A percentile compares a stretch with the other conserved stretches of the same genome.
Conservation (phyloP, 1,139 yeast genomes). For the Lodderomyces elongisporus region DNA sequence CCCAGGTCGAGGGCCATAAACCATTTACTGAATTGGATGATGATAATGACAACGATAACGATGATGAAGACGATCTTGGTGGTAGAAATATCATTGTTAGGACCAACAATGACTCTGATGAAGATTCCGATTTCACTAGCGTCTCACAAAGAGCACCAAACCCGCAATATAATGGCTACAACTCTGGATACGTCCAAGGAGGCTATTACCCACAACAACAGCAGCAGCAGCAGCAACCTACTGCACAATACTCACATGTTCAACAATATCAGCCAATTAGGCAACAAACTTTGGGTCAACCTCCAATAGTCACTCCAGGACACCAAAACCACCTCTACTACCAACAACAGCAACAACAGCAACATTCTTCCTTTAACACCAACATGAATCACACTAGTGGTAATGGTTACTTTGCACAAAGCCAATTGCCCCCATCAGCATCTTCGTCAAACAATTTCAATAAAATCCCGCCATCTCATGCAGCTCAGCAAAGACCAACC, state of each 20-base stretch:
- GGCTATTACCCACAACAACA: conserved; percentile 8
- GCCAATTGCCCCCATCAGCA: conserved; percentile 1
- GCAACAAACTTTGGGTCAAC: conserved; percentile 13
- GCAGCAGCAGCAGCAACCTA: conserved; percentile 9
- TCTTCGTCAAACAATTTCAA: no score
- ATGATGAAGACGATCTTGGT: conserved; percentile 13
- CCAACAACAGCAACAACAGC: conserved; percentile 12
- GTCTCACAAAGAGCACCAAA: conserved; percentile 77
- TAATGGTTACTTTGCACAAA: conserved; percentile 11
- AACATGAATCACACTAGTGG: no score
- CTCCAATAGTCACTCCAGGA: conserved; percentile 10
- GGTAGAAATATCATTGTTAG: conserved; percentile 6
- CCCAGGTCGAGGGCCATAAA: conserved; percentile 43
- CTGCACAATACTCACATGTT: conserved; percentile 13
- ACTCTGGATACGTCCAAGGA: conserved; percentile 1
- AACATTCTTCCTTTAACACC: conserved; percentile 4
- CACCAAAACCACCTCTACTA: no score
- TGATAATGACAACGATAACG: conserved; percentile 23
- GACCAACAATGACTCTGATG: conserved; percentile 27
- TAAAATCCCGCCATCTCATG: no score
- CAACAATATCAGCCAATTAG: conserved; percentile 16
- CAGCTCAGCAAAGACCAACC: conserved; percentile 20
- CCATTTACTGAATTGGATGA: conserved; percentile 45
- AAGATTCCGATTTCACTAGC: conserved; percentile 64
- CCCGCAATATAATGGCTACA: conserved; percentile 40